Conservation (phyloP, 805 yeast genomes). For the Clavispora santaluciae region DNA sequence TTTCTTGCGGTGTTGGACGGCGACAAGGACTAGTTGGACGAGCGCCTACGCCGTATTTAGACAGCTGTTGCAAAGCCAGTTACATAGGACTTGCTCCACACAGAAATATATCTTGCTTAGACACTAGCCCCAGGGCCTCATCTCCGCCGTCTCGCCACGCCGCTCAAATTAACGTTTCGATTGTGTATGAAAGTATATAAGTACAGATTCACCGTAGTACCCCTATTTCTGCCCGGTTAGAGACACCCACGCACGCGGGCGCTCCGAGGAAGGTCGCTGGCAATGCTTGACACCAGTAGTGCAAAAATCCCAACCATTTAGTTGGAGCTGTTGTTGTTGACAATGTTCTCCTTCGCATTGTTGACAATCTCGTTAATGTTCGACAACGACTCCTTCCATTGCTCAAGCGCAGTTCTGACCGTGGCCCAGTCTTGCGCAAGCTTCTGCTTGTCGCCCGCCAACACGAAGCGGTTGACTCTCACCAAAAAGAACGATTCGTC, state of each 20-base stretch:
- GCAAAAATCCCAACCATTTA: constrained; percentile 1
- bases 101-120: too few species aligned
- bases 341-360: constrained; percentile 40
- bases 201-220: constrained; percentile 1
- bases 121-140: too few species aligned
- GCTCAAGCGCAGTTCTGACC: constrained; percentile 29
- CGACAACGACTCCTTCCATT: constrained; percentile 38
- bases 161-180: neutral
- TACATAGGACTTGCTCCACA: too few species aligned
- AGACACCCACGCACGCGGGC: too few species aligned
- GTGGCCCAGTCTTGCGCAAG: constrained; percentile 31
- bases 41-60: too few species aligned
- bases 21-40: constrained; percentile 22
- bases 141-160: neutral
- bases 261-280: neutral
- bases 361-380: constrained; percentile 39
- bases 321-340: constrained; percentile 19
- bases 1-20: constrained; percentile 76
- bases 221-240: neutral
- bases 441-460: constrained; percentile 33
- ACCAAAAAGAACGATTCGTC: constrained; percentile 36
- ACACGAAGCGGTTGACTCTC: constrained; percentile 36
- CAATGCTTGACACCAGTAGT: neutral
- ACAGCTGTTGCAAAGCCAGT: too few species aligned
- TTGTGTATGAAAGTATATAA: neutral